A percentile compares a stretch with the other conserved stretches of the same genome.
These are phyloP conservation scores for Ustilago trichophora DNA, from an alignment of 1,284 basidiomycete species.

Conservation along the genomic window DNA sequence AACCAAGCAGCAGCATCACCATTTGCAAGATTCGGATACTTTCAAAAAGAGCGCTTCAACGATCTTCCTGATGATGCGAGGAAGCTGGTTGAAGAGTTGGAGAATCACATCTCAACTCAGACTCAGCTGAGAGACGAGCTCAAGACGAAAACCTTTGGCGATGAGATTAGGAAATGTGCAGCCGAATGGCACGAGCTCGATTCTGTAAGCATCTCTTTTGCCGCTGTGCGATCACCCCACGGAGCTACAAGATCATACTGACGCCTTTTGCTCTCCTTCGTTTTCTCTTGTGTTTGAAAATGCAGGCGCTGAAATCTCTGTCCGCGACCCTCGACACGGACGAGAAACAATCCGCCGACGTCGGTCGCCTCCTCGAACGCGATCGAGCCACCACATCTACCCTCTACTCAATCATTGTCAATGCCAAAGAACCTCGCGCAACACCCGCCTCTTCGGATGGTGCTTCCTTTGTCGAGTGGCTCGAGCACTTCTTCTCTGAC, in stretches of 20 bases:
- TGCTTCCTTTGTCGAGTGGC: slow-evolving; percentile 52
- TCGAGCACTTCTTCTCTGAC: slow-evolving; percentile 54
- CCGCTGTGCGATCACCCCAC: too few species aligned
- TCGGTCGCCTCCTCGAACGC: slow-evolving; percentile 45
- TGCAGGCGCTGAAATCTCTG: slow-evolving; percentile 44
- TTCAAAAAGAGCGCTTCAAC: slow-evolving; percentile 64
- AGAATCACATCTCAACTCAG: slow-evolving; percentile 48
- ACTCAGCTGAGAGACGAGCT: slow-evolving; percentile 52
- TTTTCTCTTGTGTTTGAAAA: neutral
- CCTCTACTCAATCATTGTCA: slow-evolving; percentile 54
- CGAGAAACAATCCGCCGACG: slow-evolving; percentile 27
- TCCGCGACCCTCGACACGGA: slow-evolving; percentile 55
- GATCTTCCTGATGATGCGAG: slow-evolving; percentile 60
- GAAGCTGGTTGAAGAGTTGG: slow-evolving; percentile 61
- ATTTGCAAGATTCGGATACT: slow-evolving; percentile 53
- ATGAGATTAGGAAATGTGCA: slow-evolving; percentile 51
- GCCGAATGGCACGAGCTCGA: slow-evolving; percentile 56
- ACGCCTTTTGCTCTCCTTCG: neutral
- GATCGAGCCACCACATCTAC: slow-evolving; percentile 56
- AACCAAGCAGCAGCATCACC: slow-evolving; percentile 37
- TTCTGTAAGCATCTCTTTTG: slow-evolving; percentile 30
- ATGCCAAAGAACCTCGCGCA: slow-evolving; percentile 43
- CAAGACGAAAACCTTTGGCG: slow-evolving; percentile 48
- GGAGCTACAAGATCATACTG: neutral
- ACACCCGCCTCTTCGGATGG: slow-evolving; percentile 34